phyloP scores from a whole-genome alignment of 768 basidiomycete species.

The Lentinus brumalis region DNA sequence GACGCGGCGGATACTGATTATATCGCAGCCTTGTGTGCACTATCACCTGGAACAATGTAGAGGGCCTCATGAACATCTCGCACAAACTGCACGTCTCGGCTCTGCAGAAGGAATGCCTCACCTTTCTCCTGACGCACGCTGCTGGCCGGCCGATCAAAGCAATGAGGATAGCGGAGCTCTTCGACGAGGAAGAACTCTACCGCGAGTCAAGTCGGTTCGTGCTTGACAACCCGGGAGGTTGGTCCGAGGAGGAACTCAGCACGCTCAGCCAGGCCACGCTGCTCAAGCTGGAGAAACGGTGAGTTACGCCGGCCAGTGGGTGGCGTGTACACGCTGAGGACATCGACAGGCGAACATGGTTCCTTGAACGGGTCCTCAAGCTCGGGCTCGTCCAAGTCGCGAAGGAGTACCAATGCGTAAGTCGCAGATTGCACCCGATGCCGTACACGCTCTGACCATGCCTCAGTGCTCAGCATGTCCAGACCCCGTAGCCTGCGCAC shows the following conservation, averaged over 20 bases:
- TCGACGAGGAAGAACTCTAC: constrained; percentile 88
- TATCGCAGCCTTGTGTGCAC: constrained; percentile 75
- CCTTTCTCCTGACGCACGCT: constrained; percentile 89
- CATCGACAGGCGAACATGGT: constrained; percentile 79
- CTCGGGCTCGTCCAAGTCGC: constrained; percentile 82
- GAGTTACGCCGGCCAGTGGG: constrained; percentile 17
- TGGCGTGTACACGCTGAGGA: not conserved
- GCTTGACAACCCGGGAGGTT: constrained; percentile 88
- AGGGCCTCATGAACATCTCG: constrained; percentile 86
- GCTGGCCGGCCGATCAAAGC: constrained; percentile 93
- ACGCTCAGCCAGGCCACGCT: constrained; percentile 82
- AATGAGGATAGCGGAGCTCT: constrained; percentile 88
- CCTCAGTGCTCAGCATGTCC: constrained; percentile 80
- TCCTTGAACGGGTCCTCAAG: constrained; percentile 91
- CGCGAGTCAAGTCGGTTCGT: constrained; percentile 91
- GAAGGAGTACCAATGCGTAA: constrained; percentile 95
- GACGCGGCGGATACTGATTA: constrained; percentile 1
- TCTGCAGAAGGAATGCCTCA: constrained; percentile 79
- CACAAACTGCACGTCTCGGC: constrained; percentile 85
- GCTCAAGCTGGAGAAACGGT: constrained; percentile 88
- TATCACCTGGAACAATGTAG: constrained; percentile 95
- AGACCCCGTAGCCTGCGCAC: constrained; percentile 76
- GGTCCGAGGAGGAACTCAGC: constrained; percentile 76
- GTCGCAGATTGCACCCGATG: constrained; percentile 25
- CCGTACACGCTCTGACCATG: not conserved